Evolutionary conservation across 148 eudicot species (phyloP).

Genomic region (Heliosperma pusillum): DNA sequence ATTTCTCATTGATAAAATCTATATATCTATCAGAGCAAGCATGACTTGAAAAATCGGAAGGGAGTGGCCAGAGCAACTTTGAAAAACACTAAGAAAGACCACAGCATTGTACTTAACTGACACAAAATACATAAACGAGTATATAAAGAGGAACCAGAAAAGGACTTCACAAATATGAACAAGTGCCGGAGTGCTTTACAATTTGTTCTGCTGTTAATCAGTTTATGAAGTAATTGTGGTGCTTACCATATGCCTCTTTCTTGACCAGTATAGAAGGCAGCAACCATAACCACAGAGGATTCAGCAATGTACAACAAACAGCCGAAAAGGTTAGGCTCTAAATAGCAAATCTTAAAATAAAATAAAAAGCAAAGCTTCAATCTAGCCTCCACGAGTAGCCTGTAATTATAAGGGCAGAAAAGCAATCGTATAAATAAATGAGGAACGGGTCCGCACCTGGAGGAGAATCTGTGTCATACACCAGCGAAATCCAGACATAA

Average conservation of each 20-base stretch:
- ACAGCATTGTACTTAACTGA: not conserved
- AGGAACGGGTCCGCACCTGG: slow-evolving; percentile 56
- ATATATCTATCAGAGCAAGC: not conserved
- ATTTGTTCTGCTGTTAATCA: not conserved
- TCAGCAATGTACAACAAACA: slow-evolving; percentile 15
- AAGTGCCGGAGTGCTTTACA: not conserved
- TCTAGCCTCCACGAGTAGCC: not conserved
- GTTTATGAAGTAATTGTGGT: slow-evolving; percentile 11
- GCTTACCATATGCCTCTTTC: slow-evolving; percentile 93
- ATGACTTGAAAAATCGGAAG: not conserved
- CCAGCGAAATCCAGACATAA: slow-evolving; percentile 99
- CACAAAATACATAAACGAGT: not conserved
- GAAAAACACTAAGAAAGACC: not conserved
- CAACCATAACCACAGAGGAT: slow-evolving; percentile 19
- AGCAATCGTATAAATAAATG: not conserved
- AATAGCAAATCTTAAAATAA: slow-evolving; percentile 3
- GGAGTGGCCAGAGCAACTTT: not conserved
- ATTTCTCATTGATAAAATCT: too few relatives aligned
- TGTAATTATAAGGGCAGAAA: not conserved
- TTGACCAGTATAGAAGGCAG: slow-evolving; percentile 39
- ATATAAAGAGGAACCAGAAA: not conserved
- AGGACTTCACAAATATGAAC: not conserved
- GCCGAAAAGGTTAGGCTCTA: slow-evolving; percentile 12
- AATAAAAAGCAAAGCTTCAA: not conserved
- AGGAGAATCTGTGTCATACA: slow-evolving; percentile 99